phyloP scores from a whole-genome alignment of 2,329 filamentous ascomycete species.

The Colletotrichum liaoningense region DNA sequence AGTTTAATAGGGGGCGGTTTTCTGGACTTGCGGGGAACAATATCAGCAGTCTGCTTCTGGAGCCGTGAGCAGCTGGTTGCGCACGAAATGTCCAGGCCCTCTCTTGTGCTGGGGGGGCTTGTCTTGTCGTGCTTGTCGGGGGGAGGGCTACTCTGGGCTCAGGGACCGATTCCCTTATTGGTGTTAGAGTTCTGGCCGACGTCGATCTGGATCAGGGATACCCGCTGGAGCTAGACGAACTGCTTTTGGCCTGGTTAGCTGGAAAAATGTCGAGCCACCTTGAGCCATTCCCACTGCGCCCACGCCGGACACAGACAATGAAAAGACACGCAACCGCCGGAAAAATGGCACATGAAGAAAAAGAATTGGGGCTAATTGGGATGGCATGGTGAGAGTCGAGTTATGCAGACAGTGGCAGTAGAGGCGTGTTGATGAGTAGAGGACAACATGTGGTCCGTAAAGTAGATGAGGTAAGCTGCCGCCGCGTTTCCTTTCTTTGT shows the following conservation, averaged over 20 bases:
- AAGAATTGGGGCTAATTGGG: background rate
- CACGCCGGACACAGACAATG: slow-evolving; percentile 28
- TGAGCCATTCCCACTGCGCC: slow-evolving; percentile 32
- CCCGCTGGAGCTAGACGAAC: slow-evolving; percentile 27
- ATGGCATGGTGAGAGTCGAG: background rate
- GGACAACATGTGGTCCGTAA: background rate
- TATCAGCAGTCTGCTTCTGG: background rate
- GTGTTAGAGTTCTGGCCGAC: slow-evolving; percentile 36
- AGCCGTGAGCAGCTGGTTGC: slow-evolving; percentile 7
- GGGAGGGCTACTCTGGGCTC: slow-evolving; percentile 15
- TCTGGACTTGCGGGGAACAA: slow-evolving; percentile 26
- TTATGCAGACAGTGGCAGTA: background rate
- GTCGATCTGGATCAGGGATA: slow-evolving; percentile 35
- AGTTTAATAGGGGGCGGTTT: slow-evolving; percentile 21
- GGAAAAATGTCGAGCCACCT: slow-evolving; percentile 31
- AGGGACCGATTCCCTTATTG: slow-evolving; percentile 33
- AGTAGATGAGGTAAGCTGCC: background rate
- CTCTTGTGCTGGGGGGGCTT: slow-evolving; percentile 8
- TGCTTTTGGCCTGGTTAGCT: slow-evolving; percentile 33
- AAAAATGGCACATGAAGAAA: background rate
- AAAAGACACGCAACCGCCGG: slow-evolving; percentile 10
- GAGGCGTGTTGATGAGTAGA: background rate
- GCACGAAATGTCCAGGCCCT: slow-evolving; percentile 11
- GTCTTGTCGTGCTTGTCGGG: slow-evolving; percentile 13
- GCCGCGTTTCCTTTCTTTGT: background rate